Percentiles rank a stretch among this genome's conserved stretches.
These are phyloP conservation scores for Podospora australis DNA, from an alignment of 495 filamentous ascomycete genomes.

Conservation along the genomic window DNA sequence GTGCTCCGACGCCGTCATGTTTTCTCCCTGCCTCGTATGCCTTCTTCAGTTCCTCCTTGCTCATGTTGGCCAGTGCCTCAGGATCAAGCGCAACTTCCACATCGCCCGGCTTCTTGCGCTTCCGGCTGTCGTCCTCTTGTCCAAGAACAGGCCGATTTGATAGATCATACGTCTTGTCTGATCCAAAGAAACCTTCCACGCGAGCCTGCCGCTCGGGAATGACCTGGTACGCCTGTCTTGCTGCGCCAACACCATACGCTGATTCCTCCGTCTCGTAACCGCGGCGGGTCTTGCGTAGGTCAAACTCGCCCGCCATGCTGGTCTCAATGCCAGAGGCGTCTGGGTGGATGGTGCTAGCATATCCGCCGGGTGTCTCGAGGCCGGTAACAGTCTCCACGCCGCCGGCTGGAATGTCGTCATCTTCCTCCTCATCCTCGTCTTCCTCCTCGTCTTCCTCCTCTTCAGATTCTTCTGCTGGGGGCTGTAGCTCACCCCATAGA, in stretches of 20 bases:
- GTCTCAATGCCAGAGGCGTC: slow-evolving; percentile 50
- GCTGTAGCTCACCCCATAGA: slow-evolving; percentile 90
- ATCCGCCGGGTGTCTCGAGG: slow-evolving; percentile 72
- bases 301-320: slow-evolving; percentile 78
- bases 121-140: slow-evolving; percentile 66
- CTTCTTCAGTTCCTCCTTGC: slow-evolving; percentile 47
- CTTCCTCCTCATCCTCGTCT: slow-evolving; percentile 68
- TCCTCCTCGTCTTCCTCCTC: slow-evolving; percentile 66
- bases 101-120: slow-evolving; percentile 93
- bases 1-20: slow-evolving; percentile 56
- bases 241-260: too few species aligned
- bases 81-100: slow-evolving; percentile 87
- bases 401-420: slow-evolving; percentile 40
- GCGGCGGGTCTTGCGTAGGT: slow-evolving; percentile 78
- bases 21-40: slow-evolving; percentile 72
- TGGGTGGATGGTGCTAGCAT: slow-evolving; percentile 69
- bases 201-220: slow-evolving; percentile 79
- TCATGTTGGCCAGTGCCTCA: slow-evolving; percentile 63
- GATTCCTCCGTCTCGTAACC: slow-evolving; percentile 88
- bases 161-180: slow-evolving; percentile 87
- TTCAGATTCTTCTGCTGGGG: slow-evolving; percentile 72
- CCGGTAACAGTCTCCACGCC: slow-evolving; percentile 71
- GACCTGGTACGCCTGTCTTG: slow-evolving; percentile 77
- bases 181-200: slow-evolving; percentile 90
- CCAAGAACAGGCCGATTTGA: slow-evolving; percentile 57